Percentiles rank a stretch among this genome's conserved stretches.
These are phyloP conservation scores for Trichoderma atroviride DNA, from an alignment of 2,329 filamentous ascomycete genomes.

Conservation along the genomic window DNA sequence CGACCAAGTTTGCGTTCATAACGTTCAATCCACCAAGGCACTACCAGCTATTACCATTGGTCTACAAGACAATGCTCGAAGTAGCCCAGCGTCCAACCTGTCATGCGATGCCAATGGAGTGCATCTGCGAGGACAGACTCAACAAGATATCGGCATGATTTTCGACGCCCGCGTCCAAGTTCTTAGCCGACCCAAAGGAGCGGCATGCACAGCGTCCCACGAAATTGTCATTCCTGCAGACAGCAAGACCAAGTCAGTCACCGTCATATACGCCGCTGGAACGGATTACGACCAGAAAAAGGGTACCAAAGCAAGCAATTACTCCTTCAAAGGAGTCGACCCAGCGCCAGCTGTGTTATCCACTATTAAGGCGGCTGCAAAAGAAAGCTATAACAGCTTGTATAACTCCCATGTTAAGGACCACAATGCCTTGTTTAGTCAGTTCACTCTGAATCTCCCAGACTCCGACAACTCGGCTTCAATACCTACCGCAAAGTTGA, in stretches of 20 bases:
- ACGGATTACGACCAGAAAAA: constrained; percentile 56
- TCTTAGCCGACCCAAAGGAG: background rate
- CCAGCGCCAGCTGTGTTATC: constrained; percentile 45
- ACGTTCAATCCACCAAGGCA: constrained; percentile 19
- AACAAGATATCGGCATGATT: constrained; percentile 19
- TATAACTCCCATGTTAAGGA: constrained; percentile 44
- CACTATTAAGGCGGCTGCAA: constrained; percentile 38
- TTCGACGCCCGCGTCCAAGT: constrained; percentile 19
- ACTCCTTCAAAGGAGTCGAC: constrained; percentile 53
- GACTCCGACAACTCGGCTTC: constrained; percentile 46
- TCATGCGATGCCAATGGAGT: constrained; percentile 21
- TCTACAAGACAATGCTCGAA: constrained; percentile 46
- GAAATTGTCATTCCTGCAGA: constrained; percentile 30
- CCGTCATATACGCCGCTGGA: constrained; percentile 39
- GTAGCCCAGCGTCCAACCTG: constrained; percentile 29
- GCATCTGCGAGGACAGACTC: constrained; percentile 7
- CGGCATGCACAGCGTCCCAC: constrained; percentile 30
- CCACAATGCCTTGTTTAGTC: constrained; percentile 43
- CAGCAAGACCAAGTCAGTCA: constrained; percentile 20
- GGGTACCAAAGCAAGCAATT: constrained; percentile 47
- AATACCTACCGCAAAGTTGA: constrained; percentile 40
- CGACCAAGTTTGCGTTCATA: constrained; percentile 39
- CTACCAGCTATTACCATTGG: constrained; percentile 47
- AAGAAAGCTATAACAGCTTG: constrained; percentile 39
- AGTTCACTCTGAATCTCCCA: constrained; percentile 49